These are phyloP conservation scores for Xylaria bambusicola DNA, from an alignment of 495 filamentous ascomycete genomes.

Conservation along the genomic window DNA sequence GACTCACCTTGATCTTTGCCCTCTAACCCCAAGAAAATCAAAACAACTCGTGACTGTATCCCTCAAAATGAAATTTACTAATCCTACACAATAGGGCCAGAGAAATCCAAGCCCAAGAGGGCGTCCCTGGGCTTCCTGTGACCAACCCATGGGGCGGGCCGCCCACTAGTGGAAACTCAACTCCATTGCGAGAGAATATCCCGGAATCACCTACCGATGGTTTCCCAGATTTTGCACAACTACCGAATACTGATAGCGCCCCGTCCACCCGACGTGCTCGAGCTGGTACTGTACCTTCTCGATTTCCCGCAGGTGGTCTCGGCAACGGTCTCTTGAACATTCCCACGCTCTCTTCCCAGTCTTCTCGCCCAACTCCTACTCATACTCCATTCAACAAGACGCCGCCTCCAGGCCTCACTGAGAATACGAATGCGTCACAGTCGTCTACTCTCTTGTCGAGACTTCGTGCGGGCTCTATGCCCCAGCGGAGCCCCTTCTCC, in stretches of 20 bases:
- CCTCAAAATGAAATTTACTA: conserved; percentile 3
- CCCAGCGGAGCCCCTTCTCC: conserved; percentile 75
- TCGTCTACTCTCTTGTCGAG: conserved; percentile 79
- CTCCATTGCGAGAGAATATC: conserved; percentile 93
- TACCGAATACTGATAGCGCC: conserved; percentile 56
- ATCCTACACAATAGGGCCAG: conserved; percentile 63
- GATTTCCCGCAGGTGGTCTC: conserved; percentile 74
- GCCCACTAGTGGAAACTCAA: conserved; percentile 92
- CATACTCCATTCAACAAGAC: conserved; percentile 84
- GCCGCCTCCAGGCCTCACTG: conserved; percentile 69
- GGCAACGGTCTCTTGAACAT: conserved; percentile 60
- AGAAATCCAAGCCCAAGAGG: conserved; percentile 97
- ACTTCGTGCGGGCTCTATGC: conserved; percentile 92
- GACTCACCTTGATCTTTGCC: not conserved
- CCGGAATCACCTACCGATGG: conserved; percentile 96
- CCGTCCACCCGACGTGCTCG: conserved; percentile 69
- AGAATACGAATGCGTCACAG: conserved; percentile 57
- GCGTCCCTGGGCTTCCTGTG: conserved; percentile 65
- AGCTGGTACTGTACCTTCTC: conserved; percentile 94
- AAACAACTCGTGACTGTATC: not conserved
- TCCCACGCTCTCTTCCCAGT: conserved; percentile 72
- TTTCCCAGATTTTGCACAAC: conserved; percentile 84
- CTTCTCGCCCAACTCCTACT: conserved; percentile 84
- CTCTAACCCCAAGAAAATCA: conserved; percentile 29
- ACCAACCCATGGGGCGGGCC: conserved; percentile 84